phyloP scores from a whole-genome alignment of 2,329 filamentous ascomycete genomes.

The Trichoderma semiorbis region DNA sequence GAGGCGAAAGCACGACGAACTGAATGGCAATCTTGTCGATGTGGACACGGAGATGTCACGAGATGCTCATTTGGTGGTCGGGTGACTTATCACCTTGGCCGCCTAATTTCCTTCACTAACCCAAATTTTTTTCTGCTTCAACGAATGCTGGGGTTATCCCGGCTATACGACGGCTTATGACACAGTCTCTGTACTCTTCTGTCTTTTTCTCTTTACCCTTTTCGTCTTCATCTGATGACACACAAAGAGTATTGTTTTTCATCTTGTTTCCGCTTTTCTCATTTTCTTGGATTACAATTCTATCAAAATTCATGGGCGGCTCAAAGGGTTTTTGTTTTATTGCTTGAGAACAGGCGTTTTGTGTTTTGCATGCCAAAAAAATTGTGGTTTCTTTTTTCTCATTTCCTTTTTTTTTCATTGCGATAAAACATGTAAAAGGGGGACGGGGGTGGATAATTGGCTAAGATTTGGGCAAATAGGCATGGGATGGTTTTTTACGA shows the following conservation, averaged over 20 bases:
- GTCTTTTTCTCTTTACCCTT: neutral
- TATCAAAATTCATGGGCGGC: constrained; percentile 11
- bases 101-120: constrained; percentile 9
- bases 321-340: neutral
- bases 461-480: neutral
- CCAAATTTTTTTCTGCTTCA: neutral
- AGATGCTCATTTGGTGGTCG: constrained; percentile 9
- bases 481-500: constrained; percentile 7
- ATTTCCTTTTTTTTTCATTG: neutral
- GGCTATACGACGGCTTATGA: constrained; percentile 18
- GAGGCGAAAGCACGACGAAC: constrained; percentile 11
- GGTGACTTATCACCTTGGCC: constrained; percentile 14
- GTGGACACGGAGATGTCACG: constrained; percentile 15
- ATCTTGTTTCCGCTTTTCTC: neutral
- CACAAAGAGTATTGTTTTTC: neutral
- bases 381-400: neutral
- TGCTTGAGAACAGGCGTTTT: neutral
- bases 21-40: constrained; percentile 1
- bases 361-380: neutral
- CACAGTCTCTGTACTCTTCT: constrained; percentile 12
- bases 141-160: constrained; percentile 14
- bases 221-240: neutral
- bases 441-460: neutral
- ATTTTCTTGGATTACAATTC: neutral
- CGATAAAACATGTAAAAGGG: neutral